Percentiles rank a stretch among this genome's conserved stretches.
Conservation (phyloP, 2,329 filamentous ascomycete species). For the Fusarium nisikadoi region DNA sequence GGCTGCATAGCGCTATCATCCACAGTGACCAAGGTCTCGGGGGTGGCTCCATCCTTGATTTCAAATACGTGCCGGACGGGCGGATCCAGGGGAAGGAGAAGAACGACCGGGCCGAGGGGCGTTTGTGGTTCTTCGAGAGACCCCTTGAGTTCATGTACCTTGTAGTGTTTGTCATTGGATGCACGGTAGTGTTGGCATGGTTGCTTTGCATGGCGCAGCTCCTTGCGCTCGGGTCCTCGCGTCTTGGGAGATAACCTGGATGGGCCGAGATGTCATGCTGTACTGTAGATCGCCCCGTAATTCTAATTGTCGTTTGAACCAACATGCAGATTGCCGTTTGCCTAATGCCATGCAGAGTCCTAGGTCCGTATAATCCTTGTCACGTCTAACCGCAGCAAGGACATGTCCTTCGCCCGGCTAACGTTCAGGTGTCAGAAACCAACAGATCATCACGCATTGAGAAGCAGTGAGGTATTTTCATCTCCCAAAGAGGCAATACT, state of each 20-base stretch:
- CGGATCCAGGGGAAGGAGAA: conserved; percentile 37
- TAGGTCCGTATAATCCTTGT: neutral
- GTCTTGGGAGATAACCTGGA: too few relatives aligned
- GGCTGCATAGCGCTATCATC: conserved; percentile 46
- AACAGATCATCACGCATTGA: neutral
- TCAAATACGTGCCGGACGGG: conserved; percentile 48
- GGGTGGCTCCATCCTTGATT: conserved; percentile 47
- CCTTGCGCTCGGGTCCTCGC: neutral
- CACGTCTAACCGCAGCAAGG: neutral
- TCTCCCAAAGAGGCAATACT: neutral
- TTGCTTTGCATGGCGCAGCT: neutral
- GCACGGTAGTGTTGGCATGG: neutral
- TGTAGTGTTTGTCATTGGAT: conserved; percentile 35
- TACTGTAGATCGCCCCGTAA: neutral
- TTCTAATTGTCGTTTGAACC: neutral
- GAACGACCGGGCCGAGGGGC: conserved; percentile 18
- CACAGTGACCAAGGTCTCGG: conserved; percentile 41
- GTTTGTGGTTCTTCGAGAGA: conserved; percentile 30
- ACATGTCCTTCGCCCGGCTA: neutral
- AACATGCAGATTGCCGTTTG: neutral
- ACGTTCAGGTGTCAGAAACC: neutral
- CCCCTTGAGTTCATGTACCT: conserved; percentile 44
- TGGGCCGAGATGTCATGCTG: neutral
- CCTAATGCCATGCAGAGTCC: neutral
- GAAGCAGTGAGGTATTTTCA: neutral